Conservation (phyloP, 2,329 filamentous ascomycete species). For the Cercospora sp. region DNA sequence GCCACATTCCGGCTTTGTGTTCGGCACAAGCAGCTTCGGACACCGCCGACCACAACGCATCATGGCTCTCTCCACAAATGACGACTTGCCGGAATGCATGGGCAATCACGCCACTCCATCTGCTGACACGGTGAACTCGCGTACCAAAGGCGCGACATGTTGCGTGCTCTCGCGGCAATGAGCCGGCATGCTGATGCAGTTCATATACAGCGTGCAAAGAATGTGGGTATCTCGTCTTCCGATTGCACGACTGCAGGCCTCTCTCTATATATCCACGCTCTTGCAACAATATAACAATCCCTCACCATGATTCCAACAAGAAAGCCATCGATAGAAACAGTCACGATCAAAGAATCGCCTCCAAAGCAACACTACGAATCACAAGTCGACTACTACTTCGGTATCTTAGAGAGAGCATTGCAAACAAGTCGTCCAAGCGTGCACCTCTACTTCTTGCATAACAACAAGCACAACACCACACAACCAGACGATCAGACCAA, state of each 20-base stretch:
- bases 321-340: slow-evolving; percentile 4
- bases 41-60: neutral
- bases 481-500: neutral
- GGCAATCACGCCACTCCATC: slow-evolving; percentile 11
- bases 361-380: neutral
- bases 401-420: slow-evolving; percentile 15
- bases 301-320: slow-evolving; percentile 15
- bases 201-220: slow-evolving; percentile 14
- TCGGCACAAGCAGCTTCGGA: slow-evolving; percentile 3
- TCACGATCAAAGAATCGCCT: neutral
- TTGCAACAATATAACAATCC: neutral
- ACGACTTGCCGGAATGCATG: neutral
- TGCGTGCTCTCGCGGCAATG: slow-evolving; percentile 8
- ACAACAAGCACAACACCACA: neutral
- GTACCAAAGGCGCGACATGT: neutral
- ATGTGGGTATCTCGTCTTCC: slow-evolving; percentile 11
- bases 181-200: slow-evolving; percentile 6
- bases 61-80: slow-evolving; percentile 8
- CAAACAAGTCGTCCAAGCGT: slow-evolving; percentile 19
- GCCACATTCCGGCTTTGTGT: slow-evolving; percentile 7
- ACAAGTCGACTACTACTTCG: slow-evolving; percentile 18
- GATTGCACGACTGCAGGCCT: slow-evolving; percentile 3
- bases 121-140: slow-evolving; percentile 6
- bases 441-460: slow-evolving; percentile 19
- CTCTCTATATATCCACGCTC: slow-evolving; percentile 12